Evolutionary conservation across 1,139 yeast species (phyloP).

Genomic region (Debaryomycetaceae sp.): DNA sequence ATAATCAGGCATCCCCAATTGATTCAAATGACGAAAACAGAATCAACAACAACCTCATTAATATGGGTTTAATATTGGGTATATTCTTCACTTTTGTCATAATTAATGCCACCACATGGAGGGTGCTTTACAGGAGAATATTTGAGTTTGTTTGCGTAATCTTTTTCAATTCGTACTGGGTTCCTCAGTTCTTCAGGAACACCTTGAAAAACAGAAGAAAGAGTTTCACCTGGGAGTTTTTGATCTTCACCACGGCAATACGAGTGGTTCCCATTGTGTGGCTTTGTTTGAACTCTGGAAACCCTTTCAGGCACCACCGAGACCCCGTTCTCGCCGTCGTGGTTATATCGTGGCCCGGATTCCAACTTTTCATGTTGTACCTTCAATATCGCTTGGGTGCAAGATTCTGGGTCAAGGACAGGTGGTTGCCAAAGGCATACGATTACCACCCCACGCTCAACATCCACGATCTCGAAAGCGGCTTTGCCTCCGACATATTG

Average conservation of each 20-base stretch:
- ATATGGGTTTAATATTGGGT: constrained; percentile 57
- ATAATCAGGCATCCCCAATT: constrained; percentile 7
- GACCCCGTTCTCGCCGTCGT: constrained; percentile 48
- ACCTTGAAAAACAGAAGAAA: constrained; percentile 67
- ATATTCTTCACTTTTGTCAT: constrained; percentile 59
- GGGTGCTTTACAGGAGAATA: constrained; percentile 47
- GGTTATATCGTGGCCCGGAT: constrained; percentile 47
- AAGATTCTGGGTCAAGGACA: constrained; percentile 77
- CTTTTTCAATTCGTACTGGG: constrained; percentile 70
- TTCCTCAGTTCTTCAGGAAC: constrained; percentile 86
- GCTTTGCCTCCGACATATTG: constrained; percentile 40
- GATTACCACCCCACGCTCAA: constrained; percentile 72
- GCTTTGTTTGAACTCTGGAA: constrained; percentile 42
- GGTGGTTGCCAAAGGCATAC: constrained; percentile 72
- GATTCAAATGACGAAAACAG: constrained; percentile 47
- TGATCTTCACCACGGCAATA: constrained; percentile 60
- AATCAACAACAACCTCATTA: constrained; percentile 57
- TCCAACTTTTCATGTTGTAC: constrained; percentile 55
- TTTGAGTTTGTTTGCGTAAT: constrained; percentile 58
- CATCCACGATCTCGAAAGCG: constrained; percentile 60
- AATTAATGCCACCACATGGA: constrained; percentile 62
- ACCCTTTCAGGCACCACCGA: constrained; percentile 51
- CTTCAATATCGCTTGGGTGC: constrained; percentile 72
- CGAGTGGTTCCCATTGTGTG: constrained; percentile 67
- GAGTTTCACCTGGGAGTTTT: constrained; percentile 68